phyloP scores from a whole-genome alignment of 2,329 filamentous ascomycete genomes.

The Aureobasidium sp. region DNA sequence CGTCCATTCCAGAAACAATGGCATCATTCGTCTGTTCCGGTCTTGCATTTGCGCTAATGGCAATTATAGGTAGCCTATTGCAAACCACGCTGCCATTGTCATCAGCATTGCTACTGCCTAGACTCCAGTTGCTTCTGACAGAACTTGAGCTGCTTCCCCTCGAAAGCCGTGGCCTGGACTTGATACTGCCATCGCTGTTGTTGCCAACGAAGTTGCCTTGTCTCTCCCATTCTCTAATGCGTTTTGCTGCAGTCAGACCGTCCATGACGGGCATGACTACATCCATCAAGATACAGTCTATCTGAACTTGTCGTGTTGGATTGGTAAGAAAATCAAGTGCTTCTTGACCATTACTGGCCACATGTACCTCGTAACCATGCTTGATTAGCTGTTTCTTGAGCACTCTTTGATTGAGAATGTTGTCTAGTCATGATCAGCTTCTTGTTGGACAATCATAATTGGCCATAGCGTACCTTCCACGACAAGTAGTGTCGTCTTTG shows the following conservation, averaged over 20 bases:
- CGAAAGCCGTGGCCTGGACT: not conserved
- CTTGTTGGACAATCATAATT: slow-evolving; percentile 13
- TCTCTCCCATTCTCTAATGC: slow-evolving; percentile 51
- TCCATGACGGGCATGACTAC: slow-evolving; percentile 68
- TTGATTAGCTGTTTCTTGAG: slow-evolving; percentile 21
- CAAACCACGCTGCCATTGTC: not conserved
- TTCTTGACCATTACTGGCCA: slow-evolving; percentile 22
- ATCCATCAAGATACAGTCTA: not conserved
- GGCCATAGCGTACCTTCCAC: slow-evolving; percentile 19
- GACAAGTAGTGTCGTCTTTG: slow-evolving; percentile 14
- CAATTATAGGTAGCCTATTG: slow-evolving; percentile 53
- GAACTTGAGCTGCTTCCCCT: slow-evolving; percentile 3
- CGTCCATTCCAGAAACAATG: slow-evolving; percentile 24
- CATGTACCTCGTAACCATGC: slow-evolving; percentile 19
- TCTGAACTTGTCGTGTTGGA: slow-evolving; percentile 4
- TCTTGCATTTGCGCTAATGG: slow-evolving; percentile 66
- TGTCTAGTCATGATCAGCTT: slow-evolving; percentile 12
- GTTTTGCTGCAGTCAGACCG: slow-evolving; percentile 58
- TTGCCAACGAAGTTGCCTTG: not conserved
- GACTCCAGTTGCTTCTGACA: slow-evolving; percentile 42
- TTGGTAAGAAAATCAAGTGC: slow-evolving; percentile 21
- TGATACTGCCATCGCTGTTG: not conserved
- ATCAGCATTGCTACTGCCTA: not conserved
- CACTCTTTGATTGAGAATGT: slow-evolving; percentile 22
- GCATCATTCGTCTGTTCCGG: slow-evolving; percentile 30